These are phyloP conservation scores for Boletus tylopilopsis DNA, from an alignment of 768 basidiomycete genomes.

Conservation along the genomic window DNA sequence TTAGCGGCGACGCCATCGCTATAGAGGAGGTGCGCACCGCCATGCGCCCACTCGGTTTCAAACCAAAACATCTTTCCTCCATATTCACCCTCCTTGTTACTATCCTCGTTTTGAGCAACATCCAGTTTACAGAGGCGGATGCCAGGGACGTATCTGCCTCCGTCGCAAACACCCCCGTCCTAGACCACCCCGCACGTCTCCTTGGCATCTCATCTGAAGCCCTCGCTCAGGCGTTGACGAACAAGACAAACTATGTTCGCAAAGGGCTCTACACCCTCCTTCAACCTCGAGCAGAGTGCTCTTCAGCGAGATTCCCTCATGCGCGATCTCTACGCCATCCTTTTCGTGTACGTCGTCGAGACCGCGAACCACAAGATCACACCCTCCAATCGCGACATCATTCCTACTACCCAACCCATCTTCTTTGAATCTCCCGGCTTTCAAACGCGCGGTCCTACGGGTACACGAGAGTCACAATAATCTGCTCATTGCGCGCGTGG, in stretches of 20 bases:
- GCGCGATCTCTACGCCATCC: constrained; percentile 58
- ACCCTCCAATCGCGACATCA: constrained; percentile 39
- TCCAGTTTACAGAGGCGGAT: constrained; percentile 54
- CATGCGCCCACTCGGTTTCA: constrained; percentile 57
- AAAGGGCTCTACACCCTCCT: constrained; percentile 58
- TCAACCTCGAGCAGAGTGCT: constrained; percentile 48
- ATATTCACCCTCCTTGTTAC: constrained; percentile 52
- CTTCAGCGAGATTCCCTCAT: constrained; percentile 52
- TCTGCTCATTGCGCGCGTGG: constrained; percentile 50
- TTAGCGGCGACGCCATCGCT: constrained; percentile 55
- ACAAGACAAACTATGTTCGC: constrained; percentile 54
- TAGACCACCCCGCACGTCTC: constrained; percentile 47
- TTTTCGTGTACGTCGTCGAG: constrained; percentile 61
- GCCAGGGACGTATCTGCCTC: constrained; percentile 52
- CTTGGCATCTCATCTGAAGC: constrained; percentile 54
- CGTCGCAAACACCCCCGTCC: constrained; percentile 42
- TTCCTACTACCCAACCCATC: constrained; percentile 44
- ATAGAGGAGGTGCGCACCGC: constrained; percentile 58
- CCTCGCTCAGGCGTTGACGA: constrained; percentile 50
- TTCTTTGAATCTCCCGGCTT: constrained; percentile 57
- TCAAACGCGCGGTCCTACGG: constrained; percentile 51
- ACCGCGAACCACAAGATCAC: constrained; percentile 58
- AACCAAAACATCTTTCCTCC: constrained; percentile 51
- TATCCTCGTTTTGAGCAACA: constrained; percentile 55
- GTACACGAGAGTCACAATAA: constrained; percentile 69